Evolutionary conservation across 352 stramenopile species (phyloP).

Genomic region (Poterioochromonas sp.): DNA sequence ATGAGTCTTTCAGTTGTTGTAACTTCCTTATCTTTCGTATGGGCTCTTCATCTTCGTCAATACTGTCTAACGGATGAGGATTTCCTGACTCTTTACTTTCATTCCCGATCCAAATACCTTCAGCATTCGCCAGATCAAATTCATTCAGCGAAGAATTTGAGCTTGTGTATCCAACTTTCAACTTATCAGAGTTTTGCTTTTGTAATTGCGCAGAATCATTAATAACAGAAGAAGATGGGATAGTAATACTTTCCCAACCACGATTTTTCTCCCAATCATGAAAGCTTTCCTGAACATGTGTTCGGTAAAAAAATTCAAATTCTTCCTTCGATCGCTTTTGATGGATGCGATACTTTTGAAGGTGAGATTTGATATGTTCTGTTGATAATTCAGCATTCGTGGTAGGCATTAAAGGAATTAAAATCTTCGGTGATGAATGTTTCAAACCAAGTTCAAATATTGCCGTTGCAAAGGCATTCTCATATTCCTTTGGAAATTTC

Average conservation of each 20-base stretch:
- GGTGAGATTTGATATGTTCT: conserved; percentile 54
- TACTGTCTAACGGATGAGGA: too few relatives aligned
- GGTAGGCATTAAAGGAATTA: conserved; percentile 49
- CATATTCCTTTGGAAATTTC: conserved; percentile 6
- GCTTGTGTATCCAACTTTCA: too few relatives aligned
- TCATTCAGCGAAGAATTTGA: too few relatives aligned
- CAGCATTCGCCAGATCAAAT: too few relatives aligned
- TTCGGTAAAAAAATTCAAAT: conserved; percentile 41
- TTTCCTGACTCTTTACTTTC: too few relatives aligned
- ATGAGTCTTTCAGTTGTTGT: too few relatives aligned
- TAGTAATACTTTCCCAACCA: conserved; percentile 38
- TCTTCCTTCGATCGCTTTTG: conserved; percentile 38
- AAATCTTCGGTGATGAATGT: conserved; percentile 47
- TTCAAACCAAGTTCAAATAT: conserved; percentile 54
- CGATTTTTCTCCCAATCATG: not conserved
- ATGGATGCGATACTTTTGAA: conserved; percentile 55
- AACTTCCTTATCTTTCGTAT: too few relatives aligned
- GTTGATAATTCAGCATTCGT: conserved; percentile 45
- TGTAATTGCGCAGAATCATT: too few relatives aligned
- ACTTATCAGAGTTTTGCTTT: too few relatives aligned
- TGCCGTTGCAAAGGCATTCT: conserved; percentile 29
- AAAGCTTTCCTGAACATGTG: conserved; percentile 28
- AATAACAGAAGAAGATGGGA: too few relatives aligned
- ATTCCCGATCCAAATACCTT: too few relatives aligned
- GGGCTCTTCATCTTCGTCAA: too few relatives aligned